Evolutionary conservation across 2,329 filamentous ascomycete species (phyloP).

Genomic region (Apiospora saccharicola): DNA sequence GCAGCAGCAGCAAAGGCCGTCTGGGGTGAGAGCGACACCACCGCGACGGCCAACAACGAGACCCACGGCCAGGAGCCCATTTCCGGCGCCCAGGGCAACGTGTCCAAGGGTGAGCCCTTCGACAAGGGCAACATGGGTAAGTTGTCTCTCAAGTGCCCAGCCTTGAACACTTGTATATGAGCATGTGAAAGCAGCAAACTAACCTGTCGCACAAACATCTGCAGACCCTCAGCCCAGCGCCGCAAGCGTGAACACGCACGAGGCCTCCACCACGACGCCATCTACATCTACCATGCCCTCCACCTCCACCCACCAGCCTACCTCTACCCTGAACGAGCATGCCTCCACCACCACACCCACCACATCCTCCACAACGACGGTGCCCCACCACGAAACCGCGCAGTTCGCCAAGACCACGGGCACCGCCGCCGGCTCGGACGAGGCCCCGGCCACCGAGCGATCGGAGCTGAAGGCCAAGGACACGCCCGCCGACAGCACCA

Average conservation of each 20-base stretch:
- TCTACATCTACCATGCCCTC: not conserved
- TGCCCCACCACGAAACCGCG: slow-evolving; percentile 27
- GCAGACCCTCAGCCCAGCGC: slow-evolving; percentile 2
- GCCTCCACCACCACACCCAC: slow-evolving; percentile 14
- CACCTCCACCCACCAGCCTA: slow-evolving; percentile 15
- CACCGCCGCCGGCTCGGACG: slow-evolving; percentile 35
- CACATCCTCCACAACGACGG: slow-evolving; percentile 29
- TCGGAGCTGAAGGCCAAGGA: slow-evolving; percentile 37
- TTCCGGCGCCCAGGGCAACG: slow-evolving; percentile 73
- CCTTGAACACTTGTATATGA: not conserved
- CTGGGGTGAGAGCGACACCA: slow-evolving; percentile 50
- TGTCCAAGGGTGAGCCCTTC: slow-evolving; percentile 74
- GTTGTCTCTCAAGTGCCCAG: not conserved
- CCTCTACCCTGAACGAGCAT: slow-evolving; percentile 3
- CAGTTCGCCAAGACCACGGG: slow-evolving; percentile 38
- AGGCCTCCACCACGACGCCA: not conserved
- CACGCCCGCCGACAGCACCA: slow-evolving; percentile 35
- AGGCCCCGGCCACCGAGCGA: slow-evolving; percentile 39
- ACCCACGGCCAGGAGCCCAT: slow-evolving; percentile 67
- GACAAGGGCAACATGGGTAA: slow-evolving; percentile 74
- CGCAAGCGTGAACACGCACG: not conserved
- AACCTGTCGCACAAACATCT: not conserved
- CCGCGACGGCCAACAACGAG: slow-evolving; percentile 17
- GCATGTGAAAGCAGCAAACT: not conserved
- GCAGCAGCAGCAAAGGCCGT: slow-evolving; percentile 56